Evolutionary conservation across 352 stramenopile genomes (phyloP).

Genomic region (Phytophthora pluvialis): DNA sequence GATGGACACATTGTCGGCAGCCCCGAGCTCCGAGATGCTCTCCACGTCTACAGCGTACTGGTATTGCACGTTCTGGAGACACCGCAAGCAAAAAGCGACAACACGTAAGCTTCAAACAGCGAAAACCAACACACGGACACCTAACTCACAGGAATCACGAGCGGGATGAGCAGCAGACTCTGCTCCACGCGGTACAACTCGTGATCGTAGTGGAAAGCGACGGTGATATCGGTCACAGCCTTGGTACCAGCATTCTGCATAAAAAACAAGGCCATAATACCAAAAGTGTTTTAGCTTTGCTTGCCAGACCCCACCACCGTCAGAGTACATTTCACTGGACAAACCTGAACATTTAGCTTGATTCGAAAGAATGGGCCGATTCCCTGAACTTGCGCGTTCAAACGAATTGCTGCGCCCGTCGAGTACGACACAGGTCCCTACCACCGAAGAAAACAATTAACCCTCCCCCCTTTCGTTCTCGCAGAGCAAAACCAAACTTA

Average conservation of each 20-base stretch:
- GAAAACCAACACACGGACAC: background rate
- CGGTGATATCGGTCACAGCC: conserved; percentile 66
- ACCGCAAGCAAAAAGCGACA: conserved; percentile 3
- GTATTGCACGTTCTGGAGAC: conserved; percentile 72
- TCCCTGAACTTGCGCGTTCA: conserved; percentile 85
- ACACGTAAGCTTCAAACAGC: conserved; percentile 9
- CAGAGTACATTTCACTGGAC: background rate
- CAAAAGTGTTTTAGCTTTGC: background rate
- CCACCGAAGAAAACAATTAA: conserved; percentile 3
- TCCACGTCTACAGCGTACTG: conserved; percentile 73
- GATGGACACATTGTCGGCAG: conserved; percentile 80
- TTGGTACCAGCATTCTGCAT: conserved; percentile 69
- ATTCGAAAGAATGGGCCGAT: conserved; percentile 85
- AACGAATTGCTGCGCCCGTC: conserved; percentile 73
- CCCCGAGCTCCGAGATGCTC: conserved; percentile 69
- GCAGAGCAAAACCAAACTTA: conserved; percentile 9
- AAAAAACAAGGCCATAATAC: background rate
- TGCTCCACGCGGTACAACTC: conserved; percentile 69
- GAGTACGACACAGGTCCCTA: conserved; percentile 76
- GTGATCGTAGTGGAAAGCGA: conserved; percentile 85
- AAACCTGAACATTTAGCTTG: conserved; percentile 79
- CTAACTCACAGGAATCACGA: conserved; percentile 70
- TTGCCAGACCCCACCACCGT: too few relatives aligned
- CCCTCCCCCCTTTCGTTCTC: background rate
- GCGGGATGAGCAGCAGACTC: conserved; percentile 69